Percentiles rank a stretch among this genome's conserved stretches.
phyloP scores from a whole-genome alignment of 345 rosid genomes.

The Anastatica hierochuntica region DNA sequence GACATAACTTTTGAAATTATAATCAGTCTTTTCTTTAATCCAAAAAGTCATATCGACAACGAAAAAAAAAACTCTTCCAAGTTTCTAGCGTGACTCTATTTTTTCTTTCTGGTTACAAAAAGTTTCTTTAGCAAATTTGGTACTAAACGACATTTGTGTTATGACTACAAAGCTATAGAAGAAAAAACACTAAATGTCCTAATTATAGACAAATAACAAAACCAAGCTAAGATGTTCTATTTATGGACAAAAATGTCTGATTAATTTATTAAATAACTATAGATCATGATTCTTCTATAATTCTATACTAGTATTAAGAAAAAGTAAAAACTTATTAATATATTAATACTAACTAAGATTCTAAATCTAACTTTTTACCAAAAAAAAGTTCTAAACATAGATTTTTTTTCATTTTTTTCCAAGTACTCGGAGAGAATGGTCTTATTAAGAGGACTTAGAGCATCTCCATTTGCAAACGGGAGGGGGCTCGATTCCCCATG shows the following conservation, averaged over 20 bases:
- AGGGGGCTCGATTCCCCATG: too few relatives aligned
- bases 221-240: not conserved
- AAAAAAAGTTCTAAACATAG: too few relatives aligned
- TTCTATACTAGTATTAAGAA: too few relatives aligned
- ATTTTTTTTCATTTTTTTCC: too few relatives aligned
- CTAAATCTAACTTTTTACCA: too few relatives aligned
- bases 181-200: not conserved
- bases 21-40: not conserved
- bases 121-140: not conserved
- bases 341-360: too few relatives aligned
- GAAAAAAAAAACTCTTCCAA: not conserved
- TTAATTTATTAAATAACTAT: not conserved
- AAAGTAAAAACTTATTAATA: not conserved
- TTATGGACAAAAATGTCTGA: not conserved
- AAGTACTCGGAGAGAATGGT: too few relatives aligned
- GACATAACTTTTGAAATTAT: not conserved
- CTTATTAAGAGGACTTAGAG: too few relatives aligned
- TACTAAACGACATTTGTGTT: not conserved
- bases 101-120: not conserved
- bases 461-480: too few relatives aligned
- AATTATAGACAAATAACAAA: not conserved
- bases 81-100: not conserved
- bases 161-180: not conserved
- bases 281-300: not conserved
- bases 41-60: slow-evolving; percentile 7